Percentiles rank a stretch among this genome's conserved stretches.
Conservation (phyloP, 495 filamentous ascomycete species). For the Gamarada debralockiae region DNA sequence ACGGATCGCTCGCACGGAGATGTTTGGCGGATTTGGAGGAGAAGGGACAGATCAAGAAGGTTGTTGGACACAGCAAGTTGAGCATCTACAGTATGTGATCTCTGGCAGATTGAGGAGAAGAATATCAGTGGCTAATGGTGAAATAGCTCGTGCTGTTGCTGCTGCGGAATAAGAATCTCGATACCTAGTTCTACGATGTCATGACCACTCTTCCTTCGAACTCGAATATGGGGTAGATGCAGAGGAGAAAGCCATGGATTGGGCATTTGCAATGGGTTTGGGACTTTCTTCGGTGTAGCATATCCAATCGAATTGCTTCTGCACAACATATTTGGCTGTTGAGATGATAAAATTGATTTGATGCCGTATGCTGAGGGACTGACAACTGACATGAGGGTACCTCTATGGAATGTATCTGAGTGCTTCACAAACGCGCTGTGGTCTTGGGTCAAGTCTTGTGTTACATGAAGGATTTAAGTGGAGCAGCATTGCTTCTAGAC, state of each 20-base stretch:
- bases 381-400: too few species aligned
- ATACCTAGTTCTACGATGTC: constrained; percentile 25
- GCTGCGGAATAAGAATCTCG: constrained; percentile 45
- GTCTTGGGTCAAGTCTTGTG: too few species aligned
- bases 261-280: constrained; percentile 27
- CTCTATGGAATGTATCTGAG: too few species aligned
- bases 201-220: constrained; percentile 20
- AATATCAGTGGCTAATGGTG: neutral
- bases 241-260: constrained; percentile 22
- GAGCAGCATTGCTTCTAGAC: too few species aligned
- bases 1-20: constrained; percentile 88
- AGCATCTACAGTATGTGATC: constrained; percentile 90
- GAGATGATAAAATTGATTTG: neutral
- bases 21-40: constrained; percentile 93
- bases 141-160: constrained; percentile 56
- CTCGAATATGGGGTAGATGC: constrained; percentile 19
- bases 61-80: constrained; percentile 94
- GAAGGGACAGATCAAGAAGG: constrained; percentile 97
- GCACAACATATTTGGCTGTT: neutral
- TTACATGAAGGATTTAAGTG: too few species aligned
- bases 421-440: too few species aligned
- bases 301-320: constrained; percentile 27
- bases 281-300: constrained; percentile 30
- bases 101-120: neutral
- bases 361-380: too few species aligned